Evolutionary conservation across 2,329 filamentous ascomycete species (phyloP), one percentile per base, ranked within the genome.

Genomic region (Aureobasidium sp.): DNA sequence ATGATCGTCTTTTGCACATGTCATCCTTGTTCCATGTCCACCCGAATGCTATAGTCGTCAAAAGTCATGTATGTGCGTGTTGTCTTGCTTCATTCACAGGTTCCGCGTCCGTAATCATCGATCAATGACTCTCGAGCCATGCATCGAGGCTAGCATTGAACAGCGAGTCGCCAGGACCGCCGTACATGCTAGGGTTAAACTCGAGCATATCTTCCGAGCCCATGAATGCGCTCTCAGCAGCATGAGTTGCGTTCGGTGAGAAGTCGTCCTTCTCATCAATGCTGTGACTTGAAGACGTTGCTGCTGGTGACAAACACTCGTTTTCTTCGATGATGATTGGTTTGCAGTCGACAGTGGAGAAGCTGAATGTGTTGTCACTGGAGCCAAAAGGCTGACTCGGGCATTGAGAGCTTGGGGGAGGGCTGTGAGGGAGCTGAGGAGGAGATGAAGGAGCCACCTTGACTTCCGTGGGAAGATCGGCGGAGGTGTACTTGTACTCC

Each of bases 291-390:
- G 53, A 63, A 5, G 59, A 59, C 13, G 56, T 56, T 2, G 48
- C 60, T 24, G 57, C 47, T 1, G 64, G 64, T 9, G 60, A 63
- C 24, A 64, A 61, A 8, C 37, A 37, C 13, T 66, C 56, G 5
- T 34, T 41, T 29, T 44, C 48, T 13, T 55, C 29, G 26, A 57
- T 51, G 8, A 64, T 53, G 34, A 56, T 59, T n/a, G 64, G 63
- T 52, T 66, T 63, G n/a, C 62, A 43, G n/a, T 65, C 64, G 36
- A 64, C 53, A 36, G 60, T 20, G 50, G 39, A 47, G 60, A 64
- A 66, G 48, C 55, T 61, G 57, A 64, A 64, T 10, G 62, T 43
- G 44, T 53, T 50, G 32, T 63, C 60, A 26, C 20, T 41, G 8
- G 44, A 32, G 29, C 50, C 59, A 32, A 57, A 61, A 10, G 41